Percentiles rank a stretch among this genome's conserved stretches.
Conservation (phyloP, 805 yeast species). For the Blastobotrys muscicola region DNA sequence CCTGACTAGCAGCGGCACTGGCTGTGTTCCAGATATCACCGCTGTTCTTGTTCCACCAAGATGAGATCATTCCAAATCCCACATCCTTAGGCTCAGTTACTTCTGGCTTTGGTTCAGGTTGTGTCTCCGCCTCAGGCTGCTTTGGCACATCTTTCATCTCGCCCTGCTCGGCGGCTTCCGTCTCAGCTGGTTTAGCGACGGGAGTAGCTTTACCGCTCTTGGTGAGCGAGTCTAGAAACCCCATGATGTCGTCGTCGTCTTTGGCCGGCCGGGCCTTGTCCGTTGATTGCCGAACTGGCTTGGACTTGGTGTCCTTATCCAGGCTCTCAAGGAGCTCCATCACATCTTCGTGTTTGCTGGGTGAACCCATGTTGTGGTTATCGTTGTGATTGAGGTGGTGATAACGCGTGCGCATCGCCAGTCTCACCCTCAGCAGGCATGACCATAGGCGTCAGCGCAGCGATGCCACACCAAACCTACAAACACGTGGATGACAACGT, state of each 20-base stretch:
- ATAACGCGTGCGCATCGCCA: neutral
- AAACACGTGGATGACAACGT: too few species aligned
- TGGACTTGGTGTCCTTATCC: conserved; percentile 20
- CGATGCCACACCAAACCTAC: too few species aligned
- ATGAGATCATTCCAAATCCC: conserved; percentile 20
- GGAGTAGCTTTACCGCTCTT: conserved; percentile 20
- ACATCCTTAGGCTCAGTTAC: conserved; percentile 4
- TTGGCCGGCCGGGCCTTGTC: conserved; percentile 6
- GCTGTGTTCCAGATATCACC: conserved; percentile 32
- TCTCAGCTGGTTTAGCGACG: neutral
- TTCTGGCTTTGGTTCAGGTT: neutral
- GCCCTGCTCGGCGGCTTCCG: neutral
- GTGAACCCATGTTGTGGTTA: neutral
- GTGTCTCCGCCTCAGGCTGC: too few species aligned
- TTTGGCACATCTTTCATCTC: neutral
- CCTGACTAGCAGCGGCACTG: too few species aligned
- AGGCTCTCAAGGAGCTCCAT: conserved; percentile 32
- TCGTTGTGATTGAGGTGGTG: neutral
- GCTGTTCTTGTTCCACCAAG: conserved; percentile 31
- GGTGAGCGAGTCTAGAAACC: conserved; percentile 33
- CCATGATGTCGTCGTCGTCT: conserved; percentile 33
- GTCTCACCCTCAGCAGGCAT: too few species aligned
- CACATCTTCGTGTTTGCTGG: conserved; percentile 26
- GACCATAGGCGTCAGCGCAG: too few species aligned
- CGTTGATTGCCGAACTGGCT: conserved; percentile 7